These are phyloP conservation scores for Lentinula edodes DNA, from an alignment of 768 basidiomycete species.

Conservation along the genomic window DNA sequence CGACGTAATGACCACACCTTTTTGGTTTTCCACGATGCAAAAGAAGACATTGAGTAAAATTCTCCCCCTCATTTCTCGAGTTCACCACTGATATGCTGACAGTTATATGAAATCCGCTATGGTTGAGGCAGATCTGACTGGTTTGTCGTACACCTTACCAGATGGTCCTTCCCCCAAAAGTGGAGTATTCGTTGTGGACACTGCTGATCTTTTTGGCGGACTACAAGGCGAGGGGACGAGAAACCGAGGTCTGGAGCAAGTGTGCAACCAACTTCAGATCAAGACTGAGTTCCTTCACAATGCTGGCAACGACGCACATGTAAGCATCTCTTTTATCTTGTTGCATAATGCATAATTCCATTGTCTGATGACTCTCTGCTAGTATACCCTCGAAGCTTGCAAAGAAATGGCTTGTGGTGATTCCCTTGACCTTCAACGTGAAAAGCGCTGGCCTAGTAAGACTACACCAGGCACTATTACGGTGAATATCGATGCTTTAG, in stretches of 20 bases:
- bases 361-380: neutral
- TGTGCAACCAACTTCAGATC: conserved; percentile 61
- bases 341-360: neutral
- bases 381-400: conserved; percentile 70
- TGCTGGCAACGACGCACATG: conserved; percentile 83
- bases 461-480: conserved; percentile 36
- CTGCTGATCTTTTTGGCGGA: conserved; percentile 68
- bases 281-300: conserved; percentile 61
- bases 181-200: conserved; percentile 63
- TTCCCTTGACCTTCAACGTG: conserved; percentile 69
- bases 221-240: conserved; percentile 55
- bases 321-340: conserved; percentile 26
- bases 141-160: conserved; percentile 51
- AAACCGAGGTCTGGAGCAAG: conserved; percentile 54
- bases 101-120: conserved; percentile 50
- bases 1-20: conserved; percentile 54
- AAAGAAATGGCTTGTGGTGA: conserved; percentile 71
- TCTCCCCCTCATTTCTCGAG: neutral
- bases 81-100: neutral
- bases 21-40: conserved; percentile 76
- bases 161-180: conserved; percentile 42
- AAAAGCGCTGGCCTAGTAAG: conserved; percentile 72
- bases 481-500: conserved; percentile 49
- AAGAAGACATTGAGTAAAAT: conserved; percentile 71
- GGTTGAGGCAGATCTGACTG: conserved; percentile 48